Conservation (phyloP, 2,329 filamentous ascomycete species). For the Fusarium luffae region DNA sequence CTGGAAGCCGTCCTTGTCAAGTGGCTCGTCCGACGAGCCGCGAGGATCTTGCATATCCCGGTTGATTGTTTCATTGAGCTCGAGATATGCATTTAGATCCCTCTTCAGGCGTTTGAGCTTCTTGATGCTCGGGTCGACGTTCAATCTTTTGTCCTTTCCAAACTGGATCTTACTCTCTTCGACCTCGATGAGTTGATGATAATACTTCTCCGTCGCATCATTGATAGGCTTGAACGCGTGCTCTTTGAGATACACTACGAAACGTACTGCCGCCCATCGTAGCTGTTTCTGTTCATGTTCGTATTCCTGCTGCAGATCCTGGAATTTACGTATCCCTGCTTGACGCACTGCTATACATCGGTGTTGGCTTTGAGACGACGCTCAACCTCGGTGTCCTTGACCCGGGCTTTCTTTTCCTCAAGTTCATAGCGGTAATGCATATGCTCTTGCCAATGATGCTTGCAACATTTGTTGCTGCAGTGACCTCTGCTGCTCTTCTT, state of each 20-base stretch:
- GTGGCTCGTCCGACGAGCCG: not conserved
- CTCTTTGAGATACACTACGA: constrained; percentile 14
- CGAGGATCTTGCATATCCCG: constrained; percentile 11
- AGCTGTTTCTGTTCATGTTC: not conserved
- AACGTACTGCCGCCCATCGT: constrained; percentile 3
- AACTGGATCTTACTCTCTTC: constrained; percentile 10
- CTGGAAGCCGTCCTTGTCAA: constrained; percentile 8
- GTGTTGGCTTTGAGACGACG: not conserved
- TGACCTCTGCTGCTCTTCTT: not conserved
- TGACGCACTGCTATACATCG: constrained; percentile 5
- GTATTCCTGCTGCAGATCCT: constrained; percentile 1
- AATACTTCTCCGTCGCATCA: constrained; percentile 18
- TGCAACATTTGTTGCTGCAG: not conserved
- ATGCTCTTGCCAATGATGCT: constrained; percentile 22
- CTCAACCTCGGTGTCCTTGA: constrained; percentile 21
- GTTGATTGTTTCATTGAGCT: constrained; percentile 27
- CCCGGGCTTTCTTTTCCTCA: not conserved
- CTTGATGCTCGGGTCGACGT: constrained; percentile 9
- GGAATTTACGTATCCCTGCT: not conserved
- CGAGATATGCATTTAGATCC: constrained; percentile 16
- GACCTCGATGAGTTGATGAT: constrained; percentile 6
- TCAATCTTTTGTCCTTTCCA: not conserved
- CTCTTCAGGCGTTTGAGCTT: constrained; percentile 3
- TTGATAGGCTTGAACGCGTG: constrained; percentile 12
- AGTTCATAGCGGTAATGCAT: constrained; percentile 26